A percentile compares a stretch with the other conserved stretches of the same genome.
Conservation (phyloP, 169 alveolate species). For the Sarcocystis neurona region DNA sequence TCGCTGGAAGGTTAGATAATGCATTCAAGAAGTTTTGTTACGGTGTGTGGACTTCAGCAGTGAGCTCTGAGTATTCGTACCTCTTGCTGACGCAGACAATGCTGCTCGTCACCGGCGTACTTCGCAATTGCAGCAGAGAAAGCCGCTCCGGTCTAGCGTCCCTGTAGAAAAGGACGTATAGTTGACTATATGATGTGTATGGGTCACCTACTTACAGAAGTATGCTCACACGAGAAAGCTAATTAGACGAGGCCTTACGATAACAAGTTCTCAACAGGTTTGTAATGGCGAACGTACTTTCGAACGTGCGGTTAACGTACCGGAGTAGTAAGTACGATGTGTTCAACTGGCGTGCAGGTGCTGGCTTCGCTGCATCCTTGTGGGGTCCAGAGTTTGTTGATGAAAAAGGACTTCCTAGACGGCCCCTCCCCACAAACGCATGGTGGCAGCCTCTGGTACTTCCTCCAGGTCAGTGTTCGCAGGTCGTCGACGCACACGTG, state of each 20-base stretch:
- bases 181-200: too few relatives aligned
- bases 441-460: constrained; percentile 46
- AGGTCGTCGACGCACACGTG: background rate
- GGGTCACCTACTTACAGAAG: too few relatives aligned
- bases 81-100: background rate
- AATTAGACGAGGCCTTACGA: too few relatives aligned
- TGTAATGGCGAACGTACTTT: too few relatives aligned
- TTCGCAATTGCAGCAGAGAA: background rate
- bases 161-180: background rate
- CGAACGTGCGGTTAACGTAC: too few relatives aligned
- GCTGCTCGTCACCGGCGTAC: background rate
- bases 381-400: constrained; percentile 35
- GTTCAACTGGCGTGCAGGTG: constrained; percentile 25
- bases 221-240: too few relatives aligned
- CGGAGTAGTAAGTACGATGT: too few relatives aligned
- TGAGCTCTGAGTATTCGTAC: background rate
- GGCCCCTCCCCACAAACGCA: constrained; percentile 27
- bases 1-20: constrained; percentile 4
- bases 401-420: background rate
- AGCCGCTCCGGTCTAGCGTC: background rate
- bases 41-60: too few relatives aligned
- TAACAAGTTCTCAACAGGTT: too few relatives aligned
- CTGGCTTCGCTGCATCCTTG: constrained; percentile 12
- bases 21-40: background rate
- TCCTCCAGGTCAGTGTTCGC: constrained; percentile 37